phyloP scores from a whole-genome alignment of 805 yeast species.

The Priceomyces fermenticarens region DNA sequence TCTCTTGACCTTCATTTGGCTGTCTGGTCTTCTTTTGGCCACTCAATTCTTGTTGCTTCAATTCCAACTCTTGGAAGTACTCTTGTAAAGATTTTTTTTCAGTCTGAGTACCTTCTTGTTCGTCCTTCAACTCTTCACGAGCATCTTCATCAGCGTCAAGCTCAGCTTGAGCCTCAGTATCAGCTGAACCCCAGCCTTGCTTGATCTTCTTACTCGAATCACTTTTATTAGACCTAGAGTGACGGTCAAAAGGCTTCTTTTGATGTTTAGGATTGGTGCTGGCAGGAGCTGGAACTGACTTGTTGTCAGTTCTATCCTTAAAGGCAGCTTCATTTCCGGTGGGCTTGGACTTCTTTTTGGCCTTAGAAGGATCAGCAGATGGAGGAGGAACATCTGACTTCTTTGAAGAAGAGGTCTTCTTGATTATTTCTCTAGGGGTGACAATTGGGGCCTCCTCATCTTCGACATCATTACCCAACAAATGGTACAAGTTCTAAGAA shows the following conservation, averaged over 20 bases:
- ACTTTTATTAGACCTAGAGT: constrained; percentile 75
- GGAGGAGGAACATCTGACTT: constrained; percentile 82
- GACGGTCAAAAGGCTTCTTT: constrained; percentile 75
- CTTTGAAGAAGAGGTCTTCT: constrained; percentile 79
- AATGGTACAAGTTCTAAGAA: constrained; percentile 69
- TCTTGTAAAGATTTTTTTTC: constrained; percentile 75
- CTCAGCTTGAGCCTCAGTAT: constrained; percentile 68
- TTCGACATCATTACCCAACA: constrained; percentile 87
- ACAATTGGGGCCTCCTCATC: constrained; percentile 60
- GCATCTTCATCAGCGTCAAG: constrained; percentile 45
- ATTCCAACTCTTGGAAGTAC: constrained; percentile 69
- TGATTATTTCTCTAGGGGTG: constrained; percentile 73
- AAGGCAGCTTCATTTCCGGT: constrained; percentile 89
- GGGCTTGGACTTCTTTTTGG: constrained; percentile 68
- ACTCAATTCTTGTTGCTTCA: constrained; percentile 40
- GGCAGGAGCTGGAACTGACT: constrained; percentile 56
- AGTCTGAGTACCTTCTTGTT: constrained; percentile 43
- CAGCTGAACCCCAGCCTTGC: constrained; percentile 87
- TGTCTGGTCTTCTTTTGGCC: constrained; percentile 37
- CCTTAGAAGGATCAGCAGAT: constrained; percentile 75
- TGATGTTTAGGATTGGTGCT: constrained; percentile 52
- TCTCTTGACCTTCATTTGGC: constrained; percentile 60
- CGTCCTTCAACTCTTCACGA: constrained; percentile 37
- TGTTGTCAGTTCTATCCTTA: constrained; percentile 71
- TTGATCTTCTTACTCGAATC: constrained; percentile 82